Base-by-base conservation (phyloP, 2,329 filamentous ascomycete species). In the Immersiporthe knoxdaviesiana region DNA sequence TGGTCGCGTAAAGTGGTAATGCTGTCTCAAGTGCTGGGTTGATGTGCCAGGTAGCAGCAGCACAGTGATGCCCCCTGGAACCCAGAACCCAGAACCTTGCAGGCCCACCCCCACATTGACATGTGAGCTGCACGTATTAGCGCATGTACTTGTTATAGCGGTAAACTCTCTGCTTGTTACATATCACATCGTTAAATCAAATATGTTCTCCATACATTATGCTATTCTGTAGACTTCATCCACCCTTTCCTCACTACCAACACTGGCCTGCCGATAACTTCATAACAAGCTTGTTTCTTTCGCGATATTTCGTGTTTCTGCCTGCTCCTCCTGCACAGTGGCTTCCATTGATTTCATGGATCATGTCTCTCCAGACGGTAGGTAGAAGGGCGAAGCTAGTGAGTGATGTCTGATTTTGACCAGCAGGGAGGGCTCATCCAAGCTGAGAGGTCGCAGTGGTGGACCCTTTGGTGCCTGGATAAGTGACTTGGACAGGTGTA, bases 81-180 rank as follows among this genome's bases (percentile, higher is more conserved):
- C 44, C 41, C 44, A 47, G 16, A 37, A 39, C 67, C 60, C n/a
- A n/a, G n/a, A n/a, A n/a, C n/a, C 62, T 50, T 60, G 62, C 37
- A 37, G 62, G n/a, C 61, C 66, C 62, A 27, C 62, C 68, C 68
- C 65, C 66, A 68, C 65, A 68, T 62, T 65, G 44, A 32, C 63
- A 64, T 64, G 62, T 64, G 62, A 64, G 62, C 44, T 47, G 47
- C 21, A 54, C 2, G 18, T 27, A 8, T 5, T 27, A 16, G 21
- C n/a, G 30, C 41, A 63, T 52, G 35, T 14, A 50, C 27, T 27
- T 41, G 39, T 7, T 63, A 63, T 16, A 21, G 32, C 41, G 27
- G 41, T 63, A 32, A 7, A 52, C 41, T n/a, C 18, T 24, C 61
- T 50, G 8, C 14, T 18, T 14, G 16, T 52, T 50, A 2, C 21